Percentiles rank a stretch among this genome's conserved stretches.
These are phyloP conservation scores for Heritiera littoralis DNA, from an alignment of 345 rosid genomes.

Conservation along the genomic window DNA sequence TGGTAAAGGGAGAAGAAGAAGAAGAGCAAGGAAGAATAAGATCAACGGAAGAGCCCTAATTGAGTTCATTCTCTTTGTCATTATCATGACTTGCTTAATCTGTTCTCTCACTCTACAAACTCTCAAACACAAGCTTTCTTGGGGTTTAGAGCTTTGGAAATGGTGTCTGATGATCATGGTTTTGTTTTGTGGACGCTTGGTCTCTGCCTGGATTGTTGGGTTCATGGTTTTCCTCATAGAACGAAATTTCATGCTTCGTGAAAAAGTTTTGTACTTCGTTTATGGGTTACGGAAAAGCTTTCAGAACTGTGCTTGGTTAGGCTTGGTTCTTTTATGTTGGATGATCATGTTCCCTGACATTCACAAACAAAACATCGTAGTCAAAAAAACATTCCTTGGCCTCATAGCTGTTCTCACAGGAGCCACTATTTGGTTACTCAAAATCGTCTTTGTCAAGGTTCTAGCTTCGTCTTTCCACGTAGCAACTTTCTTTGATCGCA, in stretches of 20 bases:
- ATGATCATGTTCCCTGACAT: constrained; percentile 32
- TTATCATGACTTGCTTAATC: constrained; percentile 40
- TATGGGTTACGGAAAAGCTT: constrained; percentile 35
- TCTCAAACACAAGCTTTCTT: constrained; percentile 8
- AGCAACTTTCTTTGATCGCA: constrained; percentile 58
- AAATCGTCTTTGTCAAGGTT: constrained; percentile 49
- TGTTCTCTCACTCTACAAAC: constrained; percentile 34
- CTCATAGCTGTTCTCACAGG: constrained; percentile 44
- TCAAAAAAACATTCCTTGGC: constrained; percentile 31
- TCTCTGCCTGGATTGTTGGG: constrained; percentile 33
- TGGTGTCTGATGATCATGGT: constrained; percentile 51
- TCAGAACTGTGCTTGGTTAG: constrained; percentile 35
- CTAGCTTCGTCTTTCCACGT: constrained; percentile 62
- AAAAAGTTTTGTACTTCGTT: constrained; percentile 35
- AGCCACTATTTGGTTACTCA: constrained; percentile 57
- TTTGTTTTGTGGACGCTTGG: constrained; percentile 31
- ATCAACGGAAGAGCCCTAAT: constrained; percentile 29
- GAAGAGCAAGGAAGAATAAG: constrained; percentile 25
- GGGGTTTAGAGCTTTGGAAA: constrained; percentile 49
- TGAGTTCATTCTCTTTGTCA: constrained; percentile 41
- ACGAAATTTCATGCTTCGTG: constrained; percentile 36
- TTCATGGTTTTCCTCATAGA: constrained; percentile 34
- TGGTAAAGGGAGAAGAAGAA: background rate
- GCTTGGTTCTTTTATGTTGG: constrained; percentile 28
- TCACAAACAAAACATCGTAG: constrained; percentile 35